Conservation (phyloP, 139 green algal species). For the Chlorella sp. region DNA sequence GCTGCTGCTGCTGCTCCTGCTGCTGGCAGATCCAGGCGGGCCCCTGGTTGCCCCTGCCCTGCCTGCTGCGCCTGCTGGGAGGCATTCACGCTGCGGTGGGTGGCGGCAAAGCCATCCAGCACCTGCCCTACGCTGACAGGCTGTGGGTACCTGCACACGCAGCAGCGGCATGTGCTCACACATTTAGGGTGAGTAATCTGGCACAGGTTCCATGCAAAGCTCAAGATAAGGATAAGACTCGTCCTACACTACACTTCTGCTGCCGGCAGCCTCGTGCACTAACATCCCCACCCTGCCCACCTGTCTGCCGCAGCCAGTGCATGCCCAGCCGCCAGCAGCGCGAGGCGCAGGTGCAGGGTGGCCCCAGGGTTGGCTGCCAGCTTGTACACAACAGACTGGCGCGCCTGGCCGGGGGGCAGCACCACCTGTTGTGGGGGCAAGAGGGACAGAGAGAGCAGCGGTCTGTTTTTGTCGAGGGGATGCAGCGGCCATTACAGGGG, state of each 20-base stretch:
- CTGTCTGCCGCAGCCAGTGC: not conserved
- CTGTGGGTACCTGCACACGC: not conserved
- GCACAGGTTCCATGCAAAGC: no score
- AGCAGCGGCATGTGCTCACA: not conserved
- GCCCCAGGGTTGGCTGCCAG: not conserved
- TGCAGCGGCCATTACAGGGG: no score
- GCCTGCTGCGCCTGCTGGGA: not conserved
- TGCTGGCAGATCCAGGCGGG: not conserved
- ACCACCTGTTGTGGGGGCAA: not conserved
- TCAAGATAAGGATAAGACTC: not conserved
- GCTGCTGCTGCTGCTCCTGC: not conserved
- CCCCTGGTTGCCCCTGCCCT: not conserved
- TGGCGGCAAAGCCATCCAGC: not conserved
- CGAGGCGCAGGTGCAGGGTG: not conserved
- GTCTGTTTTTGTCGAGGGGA: not conserved
- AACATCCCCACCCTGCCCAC: not conserved
- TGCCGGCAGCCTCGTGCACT: no score
- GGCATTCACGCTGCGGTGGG: not conserved
- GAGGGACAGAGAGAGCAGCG: not conserved
- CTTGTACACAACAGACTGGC: not conserved
- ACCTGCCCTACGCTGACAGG: not conserved
- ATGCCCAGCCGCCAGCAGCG: not conserved
- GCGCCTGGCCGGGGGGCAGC: not conserved
- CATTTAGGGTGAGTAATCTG: not conserved
- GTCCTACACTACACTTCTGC: not conserved